A percentile compares a stretch with the other conserved stretches of the same genome.
Evolutionary conservation across 805 yeast species (phyloP).

Genomic region (Suhomyces faveliae): DNA sequence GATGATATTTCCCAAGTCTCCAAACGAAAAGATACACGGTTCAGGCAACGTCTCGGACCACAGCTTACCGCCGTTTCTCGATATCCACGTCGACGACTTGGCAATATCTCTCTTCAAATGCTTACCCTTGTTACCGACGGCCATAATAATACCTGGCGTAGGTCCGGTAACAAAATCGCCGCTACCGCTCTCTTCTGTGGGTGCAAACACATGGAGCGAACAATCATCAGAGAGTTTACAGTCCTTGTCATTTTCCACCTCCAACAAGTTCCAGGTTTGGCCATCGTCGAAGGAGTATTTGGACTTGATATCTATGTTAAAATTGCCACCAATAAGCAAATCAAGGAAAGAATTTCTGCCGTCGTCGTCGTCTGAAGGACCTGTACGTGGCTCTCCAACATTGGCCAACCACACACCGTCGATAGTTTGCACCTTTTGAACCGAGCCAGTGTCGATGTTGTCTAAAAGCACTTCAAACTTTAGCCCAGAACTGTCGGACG

Average conservation of each 20-base stretch:
- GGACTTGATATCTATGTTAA: constrained; percentile 22
- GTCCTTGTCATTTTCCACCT: constrained; percentile 42
- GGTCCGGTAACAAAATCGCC: constrained; percentile 49
- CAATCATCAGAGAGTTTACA: constrained; percentile 49
- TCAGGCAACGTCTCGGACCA: constrained; percentile 60
- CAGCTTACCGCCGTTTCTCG: constrained; percentile 74
- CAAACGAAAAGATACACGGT: constrained; percentile 58
- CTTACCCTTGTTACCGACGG: constrained; percentile 34
- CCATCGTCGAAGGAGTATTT: constrained; percentile 55
- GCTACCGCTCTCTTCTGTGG: constrained; percentile 36
- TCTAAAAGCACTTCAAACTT: constrained; percentile 46
- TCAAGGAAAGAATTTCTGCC: constrained; percentile 23
- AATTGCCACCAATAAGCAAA: constrained; percentile 20
- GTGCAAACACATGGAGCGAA: constrained; percentile 42
- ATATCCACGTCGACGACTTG: constrained; percentile 51
- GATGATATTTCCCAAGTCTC: constrained; percentile 76
- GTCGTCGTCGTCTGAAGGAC: constrained; percentile 15
- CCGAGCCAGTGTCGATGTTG: constrained; percentile 40
- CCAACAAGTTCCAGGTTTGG: constrained; percentile 48
- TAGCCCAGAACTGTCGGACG: constrained; percentile 61
- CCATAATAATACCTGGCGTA: constrained; percentile 49
- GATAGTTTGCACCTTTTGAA: constrained; percentile 47
- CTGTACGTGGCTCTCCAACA: constrained; percentile 19
- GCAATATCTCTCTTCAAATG: constrained; percentile 13
- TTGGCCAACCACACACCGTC: constrained; percentile 66